These are phyloP conservation scores for Noccaea bulbosa DNA, from an alignment of 345 rosid species.

Conservation along the genomic window DNA sequence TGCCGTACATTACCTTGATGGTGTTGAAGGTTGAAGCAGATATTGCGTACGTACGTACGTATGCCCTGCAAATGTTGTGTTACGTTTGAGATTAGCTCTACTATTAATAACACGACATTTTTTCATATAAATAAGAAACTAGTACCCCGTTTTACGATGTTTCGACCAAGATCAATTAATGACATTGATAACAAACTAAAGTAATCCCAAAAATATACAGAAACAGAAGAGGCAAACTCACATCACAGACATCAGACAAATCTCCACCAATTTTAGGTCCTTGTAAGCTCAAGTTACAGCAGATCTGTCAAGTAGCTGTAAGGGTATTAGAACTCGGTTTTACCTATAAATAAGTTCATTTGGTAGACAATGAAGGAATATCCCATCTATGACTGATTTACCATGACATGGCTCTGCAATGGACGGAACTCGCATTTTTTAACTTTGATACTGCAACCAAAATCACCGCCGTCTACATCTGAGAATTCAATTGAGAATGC, in stretches of 20 bases:
- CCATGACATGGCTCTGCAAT: conserved; percentile 10
- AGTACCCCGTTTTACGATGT: no score
- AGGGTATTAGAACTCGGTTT: conserved; percentile 10
- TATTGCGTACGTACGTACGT: no score
- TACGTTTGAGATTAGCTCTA: no score
- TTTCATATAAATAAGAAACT: no score
- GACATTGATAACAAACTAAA: no score
- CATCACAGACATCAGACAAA: neutral
- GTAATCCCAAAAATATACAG: neutral
- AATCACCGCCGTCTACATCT: conserved; percentile 6
- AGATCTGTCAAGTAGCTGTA: conserved; percentile 24
- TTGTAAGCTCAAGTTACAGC: conserved; percentile 13
- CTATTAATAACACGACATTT: no score
- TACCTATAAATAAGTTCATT: neutral
- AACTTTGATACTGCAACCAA: conserved; percentile 21
- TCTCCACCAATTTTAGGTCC: conserved; percentile 4
- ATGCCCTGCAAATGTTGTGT: no score
- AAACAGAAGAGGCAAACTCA: conserved; percentile 15
- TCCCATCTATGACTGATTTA: conserved; percentile 7
- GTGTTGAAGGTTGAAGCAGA: no score
- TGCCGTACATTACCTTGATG: no score
- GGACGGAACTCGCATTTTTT: conserved; percentile 28
- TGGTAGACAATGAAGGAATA: neutral
- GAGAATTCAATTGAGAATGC: conserved; percentile 22
- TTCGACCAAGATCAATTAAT: no score